Evolutionary conservation across 1,139 yeast species (phyloP), one percentile per base, ranked within the genome.

Genomic region (Starmera stellimalicola): DNA sequence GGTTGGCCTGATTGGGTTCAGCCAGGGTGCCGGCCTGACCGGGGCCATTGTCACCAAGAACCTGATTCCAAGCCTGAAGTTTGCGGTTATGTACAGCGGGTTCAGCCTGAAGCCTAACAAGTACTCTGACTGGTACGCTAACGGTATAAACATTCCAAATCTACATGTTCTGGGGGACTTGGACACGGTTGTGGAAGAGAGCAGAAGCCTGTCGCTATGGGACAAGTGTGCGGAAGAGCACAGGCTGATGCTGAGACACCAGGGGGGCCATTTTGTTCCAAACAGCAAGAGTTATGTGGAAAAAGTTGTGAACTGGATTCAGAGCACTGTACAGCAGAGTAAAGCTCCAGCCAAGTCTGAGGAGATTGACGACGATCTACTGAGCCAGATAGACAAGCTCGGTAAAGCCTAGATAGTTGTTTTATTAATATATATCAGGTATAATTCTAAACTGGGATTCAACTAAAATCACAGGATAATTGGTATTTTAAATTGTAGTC

Each of bases 21-120:
- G 93, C 24, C 97, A 91, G 57, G 98, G 98, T 35, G 93, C 94
- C 0, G 94, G 93, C 2, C 59, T 88, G 49, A 73, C 88, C 1
- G 82, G 78, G 3, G 59, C 70, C n/a, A 43, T 75, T 5, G 55
- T 70, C 33, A 69, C 73, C 15, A 56, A 60, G 26, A 48, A 58
- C 12, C 39, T 68, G 7, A 37, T 60, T 16, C 53, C 53, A 7
- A 62, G 70, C 3, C 59, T 84, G 43, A 71, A 78, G 49, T 88
- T 84, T 55, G 83, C 74, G 7, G 65, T 91, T 12, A 58, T 81
- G 30, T 85, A 81, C 49, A 74, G 91, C 10, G 95, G 95, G 0
- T 88, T 84, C 60, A 68, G 70, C 45, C 58, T 83, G 32, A 68
- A 65, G 42, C 77, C 81, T 2, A 59, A 63, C 10, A 55, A 62